A percentile compares a stretch with the other conserved stretches of the same genome.
Conservation (phyloP, 208 protist species). For the Entamoeba dispar region DNA sequence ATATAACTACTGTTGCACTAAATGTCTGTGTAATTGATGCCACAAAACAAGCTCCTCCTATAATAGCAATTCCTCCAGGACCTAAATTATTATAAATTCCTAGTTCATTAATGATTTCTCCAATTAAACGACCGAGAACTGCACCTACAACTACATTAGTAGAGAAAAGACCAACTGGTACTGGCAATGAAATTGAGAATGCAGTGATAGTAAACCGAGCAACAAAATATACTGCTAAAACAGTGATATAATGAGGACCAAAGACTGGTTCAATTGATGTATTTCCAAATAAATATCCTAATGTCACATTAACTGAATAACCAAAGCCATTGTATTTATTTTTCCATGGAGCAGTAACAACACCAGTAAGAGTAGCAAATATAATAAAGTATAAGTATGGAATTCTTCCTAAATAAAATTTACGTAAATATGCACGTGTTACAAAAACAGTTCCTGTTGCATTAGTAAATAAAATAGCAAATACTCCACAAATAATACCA, state of each 20-base stretch:
- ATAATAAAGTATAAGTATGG: neutral
- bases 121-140: neutral
- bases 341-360: neutral
- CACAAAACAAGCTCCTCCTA: neutral
- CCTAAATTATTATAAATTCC: neutral
- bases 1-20: neutral
- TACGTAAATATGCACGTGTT: neutral
- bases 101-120: neutral
- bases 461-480: neutral
- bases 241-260: neutral
- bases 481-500: neutral
- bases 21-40: neutral
- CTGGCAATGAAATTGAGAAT: neutral
- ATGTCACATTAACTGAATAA: neutral
- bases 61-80: neutral
- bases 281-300: neutral
- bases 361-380: neutral
- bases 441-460: neutral
- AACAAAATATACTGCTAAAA: neutral
- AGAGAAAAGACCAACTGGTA: neutral
- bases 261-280: neutral
- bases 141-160: neutral
- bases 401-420: neutral
- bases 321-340: neutral
- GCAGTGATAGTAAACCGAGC: neutral